Evolutionary conservation across 108 stramenopile genomes (phyloP), one percentile per base, ranked within the genome.

Genomic region (Epithemia pelagica): DNA sequence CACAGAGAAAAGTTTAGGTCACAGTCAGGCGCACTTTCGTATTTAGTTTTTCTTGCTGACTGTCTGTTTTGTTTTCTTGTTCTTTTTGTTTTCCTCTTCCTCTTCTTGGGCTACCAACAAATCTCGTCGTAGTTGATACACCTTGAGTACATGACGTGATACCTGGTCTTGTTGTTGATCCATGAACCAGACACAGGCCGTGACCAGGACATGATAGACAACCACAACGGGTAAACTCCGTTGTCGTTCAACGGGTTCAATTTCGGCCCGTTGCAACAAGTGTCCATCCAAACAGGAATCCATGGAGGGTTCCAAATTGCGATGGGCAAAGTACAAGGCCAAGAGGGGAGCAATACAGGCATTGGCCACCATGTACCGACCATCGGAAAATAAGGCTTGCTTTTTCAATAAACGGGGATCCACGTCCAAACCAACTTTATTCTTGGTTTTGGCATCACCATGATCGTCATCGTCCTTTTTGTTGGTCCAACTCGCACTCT

Each of bases 201-300:
- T 80, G 2, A 69, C 73, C 51, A 88, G 62, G 52, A 70, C 69
- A 64, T 83, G 80, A 74, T 79, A 88, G 24, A 88, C 73, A 0
- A 88, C 62, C 29, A 83, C 76, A 10, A 82, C 80, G 10, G 87
- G 87, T 62, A 88, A 85, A 20, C 26, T 15, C 37, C 73, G 28
- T 31, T 61, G n/a, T 61, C 61, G 61, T 61, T 26, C 30, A 5
- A 32, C 8, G 61, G 24, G n/a, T 52, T 52, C 61, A 15, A 28
- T 7, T 7, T 10, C 30, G 5, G 61, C 61, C 30, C 28, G 18
- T n/a, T n/a, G 24, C 61, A 61, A 30, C 24, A 61, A 21, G 37
- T 5, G 5, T 2, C 7, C 27, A 61, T 61, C 61, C 20, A 61
- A 26, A 27, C 61, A 61, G 30, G 29, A 28, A 30, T 61, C 26